Conservation (phyloP, 2,329 filamentous ascomycete species). For the Pestalotiopsis sp. region DNA sequence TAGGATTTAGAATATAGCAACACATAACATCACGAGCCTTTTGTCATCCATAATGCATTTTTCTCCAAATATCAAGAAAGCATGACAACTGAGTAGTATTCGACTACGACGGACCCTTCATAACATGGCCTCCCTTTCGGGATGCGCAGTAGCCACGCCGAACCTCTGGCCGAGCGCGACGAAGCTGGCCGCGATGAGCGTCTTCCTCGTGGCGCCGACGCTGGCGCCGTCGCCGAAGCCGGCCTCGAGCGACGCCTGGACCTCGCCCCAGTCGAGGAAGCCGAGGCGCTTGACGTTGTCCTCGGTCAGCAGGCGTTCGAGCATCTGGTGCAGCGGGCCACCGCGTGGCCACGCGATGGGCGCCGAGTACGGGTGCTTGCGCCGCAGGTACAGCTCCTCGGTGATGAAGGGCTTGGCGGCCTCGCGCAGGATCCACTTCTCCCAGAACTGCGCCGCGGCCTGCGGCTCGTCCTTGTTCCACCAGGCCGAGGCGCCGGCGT, state of each 20-base stretch:
- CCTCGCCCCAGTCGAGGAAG: conserved; percentile 40
- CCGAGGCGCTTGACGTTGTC: conserved; percentile 40
- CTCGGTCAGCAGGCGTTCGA: conserved; percentile 33
- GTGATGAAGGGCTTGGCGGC: conserved; percentile 21
- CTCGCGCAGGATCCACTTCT: conserved; percentile 24
- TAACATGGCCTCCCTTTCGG: not conserved
- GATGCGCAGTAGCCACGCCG: conserved; percentile 29
- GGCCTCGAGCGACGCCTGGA: conserved; percentile 34
- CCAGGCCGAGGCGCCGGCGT: conserved; percentile 14
- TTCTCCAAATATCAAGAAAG: too few relatives aligned
- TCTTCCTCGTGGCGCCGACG: conserved; percentile 35
- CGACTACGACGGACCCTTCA: not conserved
- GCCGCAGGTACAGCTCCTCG: conserved; percentile 50
- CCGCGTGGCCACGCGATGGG: conserved; percentile 39
- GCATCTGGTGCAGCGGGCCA: conserved; percentile 44
- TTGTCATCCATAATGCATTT: too few relatives aligned
- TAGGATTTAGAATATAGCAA: too few relatives aligned
- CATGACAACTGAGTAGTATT: not conserved
- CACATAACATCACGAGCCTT: too few relatives aligned
- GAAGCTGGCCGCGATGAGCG: conserved; percentile 43
- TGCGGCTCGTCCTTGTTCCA: conserved; percentile 7
- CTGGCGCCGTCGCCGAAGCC: conserved; percentile 42
- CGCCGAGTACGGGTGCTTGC: conserved; percentile 53
- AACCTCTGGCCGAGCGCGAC: conserved; percentile 47
- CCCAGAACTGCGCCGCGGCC: conserved; percentile 15